These are phyloP conservation scores for Pleurotus tuoliensis DNA, from an alignment of 768 basidiomycete species.

Conservation along the genomic window DNA sequence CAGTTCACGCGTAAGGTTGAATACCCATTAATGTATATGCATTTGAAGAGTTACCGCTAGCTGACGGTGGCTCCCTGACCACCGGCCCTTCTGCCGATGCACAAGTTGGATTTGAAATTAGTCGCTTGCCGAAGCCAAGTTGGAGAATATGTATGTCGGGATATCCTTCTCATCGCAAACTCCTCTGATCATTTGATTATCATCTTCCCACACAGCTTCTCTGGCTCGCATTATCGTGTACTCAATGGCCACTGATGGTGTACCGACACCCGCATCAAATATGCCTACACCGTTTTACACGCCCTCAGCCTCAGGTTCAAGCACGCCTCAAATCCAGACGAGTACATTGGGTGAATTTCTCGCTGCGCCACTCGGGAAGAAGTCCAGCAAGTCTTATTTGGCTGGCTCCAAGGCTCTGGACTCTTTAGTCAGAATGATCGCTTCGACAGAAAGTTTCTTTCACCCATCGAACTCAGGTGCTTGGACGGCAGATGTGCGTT, in stretches of 20 bases:
- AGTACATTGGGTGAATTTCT: conserved; percentile 52
- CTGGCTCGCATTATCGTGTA: conserved; percentile 85
- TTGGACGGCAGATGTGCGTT: conserved; percentile 71
- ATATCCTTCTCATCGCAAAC: background rate
- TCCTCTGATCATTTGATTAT: conserved; percentile 11
- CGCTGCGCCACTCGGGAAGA: conserved; percentile 52
- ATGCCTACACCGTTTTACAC: conserved; percentile 73
- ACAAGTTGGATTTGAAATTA: conserved; percentile 69
- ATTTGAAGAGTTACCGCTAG: conserved; percentile 60
- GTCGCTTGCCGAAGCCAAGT: conserved; percentile 63
- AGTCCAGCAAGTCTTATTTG: conserved; percentile 53
- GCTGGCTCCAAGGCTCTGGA: conserved; percentile 84
- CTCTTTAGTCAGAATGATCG: conserved; percentile 79
- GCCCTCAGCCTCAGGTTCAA: conserved; percentile 60
- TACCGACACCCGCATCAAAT: conserved; percentile 53
- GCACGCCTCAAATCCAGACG: conserved; percentile 49
- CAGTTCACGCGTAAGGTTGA: background rate
- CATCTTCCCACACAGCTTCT: conserved; percentile 44
- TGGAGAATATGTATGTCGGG: conserved; percentile 66
- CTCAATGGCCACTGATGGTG: conserved; percentile 73
- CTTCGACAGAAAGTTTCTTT: conserved; percentile 87
- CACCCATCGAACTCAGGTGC: conserved; percentile 85
- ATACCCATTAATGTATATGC: background rate
- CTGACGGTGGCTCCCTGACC: conserved; percentile 69
- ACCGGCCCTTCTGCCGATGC: conserved; percentile 75